Evolutionary conservation across 2,329 filamentous ascomycete species (phyloP), one percentile per base, ranked within the genome.

Genomic region (Talaromyces sp.): DNA sequence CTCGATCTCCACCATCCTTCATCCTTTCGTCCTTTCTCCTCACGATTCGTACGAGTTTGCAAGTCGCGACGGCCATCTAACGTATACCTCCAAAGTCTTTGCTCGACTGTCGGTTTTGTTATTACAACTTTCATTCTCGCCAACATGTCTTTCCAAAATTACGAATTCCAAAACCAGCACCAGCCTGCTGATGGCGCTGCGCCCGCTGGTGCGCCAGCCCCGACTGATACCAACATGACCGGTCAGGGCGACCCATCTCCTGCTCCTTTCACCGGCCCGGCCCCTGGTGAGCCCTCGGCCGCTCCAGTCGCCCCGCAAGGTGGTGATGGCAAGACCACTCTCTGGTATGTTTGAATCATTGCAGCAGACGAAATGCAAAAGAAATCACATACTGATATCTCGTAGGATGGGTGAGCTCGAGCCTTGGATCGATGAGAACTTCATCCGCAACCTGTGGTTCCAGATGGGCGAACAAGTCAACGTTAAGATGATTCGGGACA

Each of bases 401-500:
- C 15, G 62, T 25, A 96, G 93, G 93, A 99, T 99, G 95, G 95
- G 95, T 69, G 95, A 99, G 77, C 89, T 99, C 66, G 93, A 98
- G 78, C 91, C 92, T 30, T 99, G 95, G 95, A 98, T 99, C 80
- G 95, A 99, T 71, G 95, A 99, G 82, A 96, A 93, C 79, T 99
- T 98, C 77, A 91, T 99, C 73, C 93, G 96, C 79, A 95, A 90
- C 69, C 87, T 98, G 53, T 98, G 92, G 85, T 96, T 92, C 72
- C 88, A 93, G 70, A 90, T 96, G 81, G 92, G 90, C 68, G 95
- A 98, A 79, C 88, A 88, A 66, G 95, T 99, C 71, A 97, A 97
- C 71, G 95, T 99, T 70, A 99, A 99, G 86, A 96, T 99, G 85
- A 99, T 99, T 72, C 91, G 95, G 67, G 95, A 99, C 82, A 97